Base-by-base conservation (phyloP, 257 asterid genomes). In the Leonotis leonurus region DNA sequence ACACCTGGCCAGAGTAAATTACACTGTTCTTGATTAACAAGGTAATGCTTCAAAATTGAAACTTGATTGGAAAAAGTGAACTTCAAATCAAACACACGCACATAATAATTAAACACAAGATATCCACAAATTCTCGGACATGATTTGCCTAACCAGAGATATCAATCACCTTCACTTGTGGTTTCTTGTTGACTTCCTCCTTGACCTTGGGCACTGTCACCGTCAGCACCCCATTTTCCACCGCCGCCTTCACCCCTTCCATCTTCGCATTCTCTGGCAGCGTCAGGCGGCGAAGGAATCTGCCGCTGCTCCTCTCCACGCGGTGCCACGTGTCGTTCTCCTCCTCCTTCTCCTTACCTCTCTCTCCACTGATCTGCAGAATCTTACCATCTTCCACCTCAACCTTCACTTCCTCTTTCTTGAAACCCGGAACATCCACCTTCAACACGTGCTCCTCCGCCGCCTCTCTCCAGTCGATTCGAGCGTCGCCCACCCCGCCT, bases 221-320 rank as follows among this genome's bases (percentile, higher is more conserved):
- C 12, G 68, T 64, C 13, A 71, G 67, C 49, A 71, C 76, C 27
- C 76, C 72, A 14, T 65, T 57, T 45, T 71, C 76, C 76, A 71
- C 30, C 1, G 40, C 35, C 7, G 72, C 76, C 48, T 70, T 70
- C 4, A 70, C 41, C 60, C 32, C 52, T 0, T 64, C 71, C 39
- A 59, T 0, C 9, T 65, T 71, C 8, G 64, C 71, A 12, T 71
- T 65, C 22, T 56, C 72, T 45, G 76, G 76, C 63, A 71, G 12
- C 58, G 58, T 58, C 36, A 71, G 29, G 2, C 76, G 65, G 35
- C 76, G 60, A 5, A 71, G 18, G 36, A 71, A 71, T 57, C 43
- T 49, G 59, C 75, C 75, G 22, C 62, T 35, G 60, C 71, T 70
- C 62, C 76, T 56, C 50, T 46, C 54, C 29, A 8, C 26, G n/a